Evolutionary conservation across 371 early-diverging fungal genomes (phyloP).

Genomic region (Mortierella sp.): DNA sequence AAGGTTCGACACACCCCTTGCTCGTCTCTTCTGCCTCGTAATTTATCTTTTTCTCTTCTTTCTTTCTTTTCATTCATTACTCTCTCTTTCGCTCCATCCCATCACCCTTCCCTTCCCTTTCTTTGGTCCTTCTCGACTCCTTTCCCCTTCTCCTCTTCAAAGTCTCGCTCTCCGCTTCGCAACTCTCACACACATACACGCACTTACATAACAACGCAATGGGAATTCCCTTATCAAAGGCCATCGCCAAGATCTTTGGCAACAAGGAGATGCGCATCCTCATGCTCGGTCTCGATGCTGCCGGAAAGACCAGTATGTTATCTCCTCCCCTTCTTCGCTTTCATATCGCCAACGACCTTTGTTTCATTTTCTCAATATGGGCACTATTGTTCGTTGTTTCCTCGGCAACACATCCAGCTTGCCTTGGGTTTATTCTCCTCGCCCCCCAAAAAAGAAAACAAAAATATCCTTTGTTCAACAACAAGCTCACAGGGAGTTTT

Average conservation of each 20-base stretch:
- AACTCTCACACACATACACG: neutral
- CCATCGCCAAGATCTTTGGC: conserved; percentile 81
- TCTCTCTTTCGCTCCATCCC: neutral
- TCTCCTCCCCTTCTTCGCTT: neutral
- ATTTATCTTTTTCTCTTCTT: neutral
- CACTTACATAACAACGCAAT: conserved; percentile 17
- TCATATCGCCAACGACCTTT: neutral
- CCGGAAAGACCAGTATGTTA: conserved; percentile 92
- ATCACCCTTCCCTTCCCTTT: conserved; percentile 2
- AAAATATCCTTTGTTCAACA: too few species aligned
- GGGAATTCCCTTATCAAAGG: conserved; percentile 53
- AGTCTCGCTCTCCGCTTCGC: neutral
- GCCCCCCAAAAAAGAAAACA: neutral
- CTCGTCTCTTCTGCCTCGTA: too few species aligned
- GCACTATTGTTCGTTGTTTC: neutral
- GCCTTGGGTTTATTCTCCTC: neutral
- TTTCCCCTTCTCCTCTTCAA: neutral
- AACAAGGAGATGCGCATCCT: conserved; percentile 92
- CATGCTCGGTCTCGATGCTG: conserved; percentile 94
- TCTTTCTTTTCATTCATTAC: neutral
- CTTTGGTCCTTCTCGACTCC: neutral
- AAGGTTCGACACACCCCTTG: too few species aligned
- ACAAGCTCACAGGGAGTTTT: too few species aligned
- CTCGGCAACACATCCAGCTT: neutral
- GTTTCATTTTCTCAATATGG: neutral